phyloP scores from a whole-genome alignment of 2,329 filamentous ascomycete genomes.

The Aspergillus texensis region DNA sequence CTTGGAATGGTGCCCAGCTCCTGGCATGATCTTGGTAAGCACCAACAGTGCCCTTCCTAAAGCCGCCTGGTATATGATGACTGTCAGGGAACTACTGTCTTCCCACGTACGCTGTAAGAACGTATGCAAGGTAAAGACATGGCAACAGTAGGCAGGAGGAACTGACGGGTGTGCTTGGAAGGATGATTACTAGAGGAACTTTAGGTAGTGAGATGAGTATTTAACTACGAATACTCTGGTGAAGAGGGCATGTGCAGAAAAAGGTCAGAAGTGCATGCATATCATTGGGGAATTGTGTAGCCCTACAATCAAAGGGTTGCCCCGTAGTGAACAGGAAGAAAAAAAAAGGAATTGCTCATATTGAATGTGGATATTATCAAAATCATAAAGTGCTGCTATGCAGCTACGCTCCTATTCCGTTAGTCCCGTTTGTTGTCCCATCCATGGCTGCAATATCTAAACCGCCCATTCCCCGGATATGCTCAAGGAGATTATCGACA shows the following conservation, averaged over 20 bases:
- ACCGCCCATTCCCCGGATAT: constrained; percentile 33
- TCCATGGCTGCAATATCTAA: constrained; percentile 22
- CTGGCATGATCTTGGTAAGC: too few relatives aligned
- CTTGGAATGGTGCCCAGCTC: too few relatives aligned
- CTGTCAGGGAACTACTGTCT: too few relatives aligned
- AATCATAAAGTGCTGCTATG: neutral
- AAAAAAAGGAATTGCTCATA: neutral
- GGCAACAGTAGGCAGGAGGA: too few relatives aligned
- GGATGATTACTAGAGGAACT: neutral
- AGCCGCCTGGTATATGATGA: too few relatives aligned
- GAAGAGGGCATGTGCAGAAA: neutral
- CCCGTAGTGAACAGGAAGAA: neutral
- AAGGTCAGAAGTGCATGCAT: neutral
- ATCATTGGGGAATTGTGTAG: neutral
- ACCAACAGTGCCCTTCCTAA: too few relatives aligned
- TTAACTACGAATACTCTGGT: neutral
- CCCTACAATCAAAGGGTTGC: neutral
- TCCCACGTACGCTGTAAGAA: too few relatives aligned
- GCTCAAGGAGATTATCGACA: constrained; percentile 37
- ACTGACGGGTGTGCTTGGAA: too few relatives aligned
- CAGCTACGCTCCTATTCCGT: neutral
- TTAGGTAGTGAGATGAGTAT: neutral
- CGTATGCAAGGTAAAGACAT: too few relatives aligned
- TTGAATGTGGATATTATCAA: constrained; percentile 6
- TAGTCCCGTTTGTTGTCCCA: constrained; percentile 14